Evolutionary conservation across 2,329 filamentous ascomycete genomes (phyloP).

Genomic region (Clarireedia paspali): DNA sequence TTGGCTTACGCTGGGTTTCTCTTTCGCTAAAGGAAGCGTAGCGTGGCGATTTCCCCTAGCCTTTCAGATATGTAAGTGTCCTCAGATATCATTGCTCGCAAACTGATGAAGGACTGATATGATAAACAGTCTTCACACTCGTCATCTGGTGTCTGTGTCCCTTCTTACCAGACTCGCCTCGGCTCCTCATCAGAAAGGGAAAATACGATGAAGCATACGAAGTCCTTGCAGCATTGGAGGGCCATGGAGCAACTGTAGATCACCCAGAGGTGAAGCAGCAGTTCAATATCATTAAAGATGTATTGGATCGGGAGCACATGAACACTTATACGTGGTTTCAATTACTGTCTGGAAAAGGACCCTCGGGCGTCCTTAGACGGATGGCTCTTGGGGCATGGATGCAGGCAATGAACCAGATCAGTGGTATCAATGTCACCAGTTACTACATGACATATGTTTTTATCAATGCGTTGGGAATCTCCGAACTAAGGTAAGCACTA

Average conservation of each 20-base stretch:
- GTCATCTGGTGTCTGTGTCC: conserved; percentile 47
- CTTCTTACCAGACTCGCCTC: conserved; percentile 43
- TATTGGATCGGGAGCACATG: conserved; percentile 33
- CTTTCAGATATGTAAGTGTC: conserved; percentile 35
- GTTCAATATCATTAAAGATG: conserved; percentile 37
- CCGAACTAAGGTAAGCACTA: conserved; percentile 20
- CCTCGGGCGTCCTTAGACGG: conserved; percentile 44
- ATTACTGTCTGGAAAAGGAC: conserved; percentile 32
- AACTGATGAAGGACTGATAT: conserved; percentile 10
- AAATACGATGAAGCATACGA: conserved; percentile 36
- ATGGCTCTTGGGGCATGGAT: conserved; percentile 42
- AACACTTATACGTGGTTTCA: conserved; percentile 33
- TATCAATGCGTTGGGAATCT: conserved; percentile 33
- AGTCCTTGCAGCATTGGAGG: conserved; percentile 35
- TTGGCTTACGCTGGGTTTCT: conserved; percentile 53
- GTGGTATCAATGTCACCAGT: conserved; percentile 36
- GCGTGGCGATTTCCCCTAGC: conserved; percentile 56
- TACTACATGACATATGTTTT: conserved; percentile 33
- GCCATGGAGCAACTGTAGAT: conserved; percentile 19
- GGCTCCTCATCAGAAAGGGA: conserved; percentile 39
- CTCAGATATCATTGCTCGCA: too few species aligned
- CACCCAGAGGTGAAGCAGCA: conserved; percentile 40
- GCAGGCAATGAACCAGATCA: conserved; percentile 45
- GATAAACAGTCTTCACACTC: conserved; percentile 44
- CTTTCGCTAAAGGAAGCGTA: conserved; percentile 38